Evolutionary conservation across 2,329 filamentous ascomycete species (phyloP), one percentile per base, ranked within the genome.

Genomic region (Alternaria ethzedia): DNA sequence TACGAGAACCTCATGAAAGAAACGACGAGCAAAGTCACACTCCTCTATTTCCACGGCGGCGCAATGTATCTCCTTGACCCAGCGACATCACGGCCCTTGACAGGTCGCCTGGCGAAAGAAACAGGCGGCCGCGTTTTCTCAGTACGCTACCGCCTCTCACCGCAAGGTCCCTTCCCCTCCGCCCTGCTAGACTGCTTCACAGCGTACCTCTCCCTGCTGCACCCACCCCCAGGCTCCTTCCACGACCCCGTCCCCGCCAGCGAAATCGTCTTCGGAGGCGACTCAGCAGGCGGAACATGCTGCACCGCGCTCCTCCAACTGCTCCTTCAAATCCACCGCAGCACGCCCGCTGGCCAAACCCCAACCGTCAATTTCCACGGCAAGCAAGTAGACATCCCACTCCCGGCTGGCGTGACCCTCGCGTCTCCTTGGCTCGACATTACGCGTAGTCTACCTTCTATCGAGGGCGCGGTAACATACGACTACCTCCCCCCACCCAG

Each of bases 31-130:
- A 85, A 87, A 4, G 85, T 86, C 1, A 93, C 90, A 0, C 78
- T 93, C 0, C 81, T 94, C 20, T 94, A 92, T 78, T 86, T 94
- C 70, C 91, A 94, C 77, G 91, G 91, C 65, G 92, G 92, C 57
- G 91, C 89, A 5, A 91, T 91, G 80, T 93, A 84, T 68, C 84
- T 93, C 26, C 85, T 90, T 72, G 92, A 94, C 70, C 91, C 92
- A 15, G 79, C 85, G 2, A 89, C 88, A 0, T 89, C 93, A 72
- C 87, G 92, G 3, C 76, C 82, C 0, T 79, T 85, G 0, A 85
- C 84, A 17, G 86, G 86, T 62, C 86, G 85, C 55, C 81, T 95
- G 13, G 90, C 91, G 21, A 88, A 89, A 73, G 76, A 89, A 60
- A 90, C 87, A 0, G 86, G 87, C 23, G 91, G 91, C 3, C 85